Base-by-base conservation (phyloP, 306 rosid genomes). In the Datisca glomerata region DNA sequence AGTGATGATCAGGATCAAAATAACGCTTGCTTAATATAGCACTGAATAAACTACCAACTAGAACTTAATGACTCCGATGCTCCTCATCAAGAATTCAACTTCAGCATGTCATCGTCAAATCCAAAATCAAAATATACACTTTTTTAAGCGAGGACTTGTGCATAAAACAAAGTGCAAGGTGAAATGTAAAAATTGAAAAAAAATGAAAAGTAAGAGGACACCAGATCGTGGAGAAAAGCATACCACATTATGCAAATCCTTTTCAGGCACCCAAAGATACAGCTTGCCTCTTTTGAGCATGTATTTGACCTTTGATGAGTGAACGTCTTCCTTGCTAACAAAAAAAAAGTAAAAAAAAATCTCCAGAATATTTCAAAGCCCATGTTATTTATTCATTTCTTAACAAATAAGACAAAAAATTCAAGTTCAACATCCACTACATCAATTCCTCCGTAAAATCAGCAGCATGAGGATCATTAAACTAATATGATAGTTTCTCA, bases 261-360 rank as follows among this genome's bases (percentile, higher is more conserved):
- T 25, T 25, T 25, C 31, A 25, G 8, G 8, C 4, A 25, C 31
- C 31, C 31, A 25, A 25, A 83, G 58, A 61, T 76, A 83, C 18
- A 93, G 97, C 51, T 77, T 78, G 33, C 97, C 97, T 61, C 64
- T 77, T 56, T 45, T 77, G 35, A 71, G 22, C 27, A 83, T 67
- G 66, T 87, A 87, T 43, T 69, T 80, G n/a, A 87, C 72, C 70
- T 74, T 79, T 23, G 97, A 83, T 6, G 86, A 67, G 62, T 76
- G 51, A 39, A 87, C 67, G 53, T 52, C 62, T 25, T 52, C 69
- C 70, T 79, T 83, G 67, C 97, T 87, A 64, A n/a, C n/a, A n/a
- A n/a, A n/a, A n/a, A n/a, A n/a, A n/a, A n/a, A n/a, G n/a, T n/a
- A n/a, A n/a, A n/a, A n/a, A n/a, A n/a, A n/a, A n/a, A n/a, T n/a